Percentiles rank a stretch among this genome's conserved stretches.
phyloP scores from a whole-genome alignment of 768 basidiomycete species.

The Coprinopsis strossmayeri region DNA sequence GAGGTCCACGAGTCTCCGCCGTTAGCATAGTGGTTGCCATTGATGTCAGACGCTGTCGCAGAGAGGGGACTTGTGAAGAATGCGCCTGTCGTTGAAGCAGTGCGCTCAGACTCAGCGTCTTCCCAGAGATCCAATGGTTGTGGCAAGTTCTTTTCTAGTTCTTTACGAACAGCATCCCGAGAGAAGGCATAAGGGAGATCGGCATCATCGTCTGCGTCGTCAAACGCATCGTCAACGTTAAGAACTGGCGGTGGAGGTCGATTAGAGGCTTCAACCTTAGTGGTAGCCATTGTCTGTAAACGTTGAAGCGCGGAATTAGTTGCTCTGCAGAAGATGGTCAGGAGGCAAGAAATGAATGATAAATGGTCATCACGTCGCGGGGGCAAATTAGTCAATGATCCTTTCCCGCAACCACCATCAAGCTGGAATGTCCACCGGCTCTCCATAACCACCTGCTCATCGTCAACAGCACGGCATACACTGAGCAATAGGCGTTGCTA shows the following conservation, averaged over 20 bases:
- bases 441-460: too few relatives aligned
- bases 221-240: conserved; percentile 66
- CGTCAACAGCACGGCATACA: too few relatives aligned
- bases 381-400: background rate
- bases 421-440: background rate
- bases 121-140: conserved; percentile 28
- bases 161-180: conserved; percentile 53
- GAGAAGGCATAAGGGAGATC: conserved; percentile 43
- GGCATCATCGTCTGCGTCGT: conserved; percentile 43
- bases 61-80: conserved; percentile 23
- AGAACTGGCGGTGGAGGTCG: conserved; percentile 2
- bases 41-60: conserved; percentile 52
- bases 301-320: too few relatives aligned
- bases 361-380: conserved; percentile 4
- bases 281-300: background rate
- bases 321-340: background rate
- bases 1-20: conserved; percentile 15
- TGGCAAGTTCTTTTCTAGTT: conserved; percentile 44
- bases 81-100: conserved; percentile 27
- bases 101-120: conserved; percentile 20
- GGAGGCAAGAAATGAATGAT: background rate
- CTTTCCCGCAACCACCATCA: conserved; percentile 1
- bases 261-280: background rate
- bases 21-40: conserved; percentile 3
- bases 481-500: background rate